Conservation (phyloP, 768 basidiomycete genomes). For the Butyriboletus loyo region DNA sequence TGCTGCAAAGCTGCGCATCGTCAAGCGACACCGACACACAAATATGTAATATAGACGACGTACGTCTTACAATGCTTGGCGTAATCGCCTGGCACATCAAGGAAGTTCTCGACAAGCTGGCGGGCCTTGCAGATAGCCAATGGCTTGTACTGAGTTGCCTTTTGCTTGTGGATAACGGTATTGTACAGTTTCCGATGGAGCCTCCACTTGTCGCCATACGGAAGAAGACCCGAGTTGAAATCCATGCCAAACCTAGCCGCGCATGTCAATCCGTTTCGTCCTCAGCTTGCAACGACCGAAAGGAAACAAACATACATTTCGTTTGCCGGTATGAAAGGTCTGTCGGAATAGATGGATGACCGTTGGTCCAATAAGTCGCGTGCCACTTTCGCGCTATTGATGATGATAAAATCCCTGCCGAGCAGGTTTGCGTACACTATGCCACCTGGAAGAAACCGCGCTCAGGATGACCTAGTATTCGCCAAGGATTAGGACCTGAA, state of each 20-base stretch:
- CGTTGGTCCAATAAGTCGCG: constrained; percentile 26
- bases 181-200: constrained; percentile 30
- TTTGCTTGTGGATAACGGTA: constrained; percentile 16
- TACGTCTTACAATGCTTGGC: constrained; percentile 19
- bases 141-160: constrained; percentile 8
- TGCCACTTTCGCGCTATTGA: constrained; percentile 22
- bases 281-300: neutral
- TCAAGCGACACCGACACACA: neutral
- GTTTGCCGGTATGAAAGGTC: constrained; percentile 22
- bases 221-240: constrained; percentile 28
- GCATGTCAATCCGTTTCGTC: neutral
- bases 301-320: constrained; percentile 12
- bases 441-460: constrained; percentile 10
- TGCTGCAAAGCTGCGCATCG: constrained; percentile 15
- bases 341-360: constrained; percentile 27
- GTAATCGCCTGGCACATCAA: constrained; percentile 17
- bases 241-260: constrained; percentile 28
- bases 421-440: constrained; percentile 27
- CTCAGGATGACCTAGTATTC: neutral
- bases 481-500: neutral
- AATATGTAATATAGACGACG: constrained; percentile 10
- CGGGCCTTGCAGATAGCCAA: constrained; percentile 16
- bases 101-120: constrained; percentile 23
- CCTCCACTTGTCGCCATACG: constrained; percentile 30
- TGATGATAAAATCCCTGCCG: constrained; percentile 27